Conservation (phyloP, 805 yeast genomes). For the Ogataea nakhonphanomensis region DNA sequence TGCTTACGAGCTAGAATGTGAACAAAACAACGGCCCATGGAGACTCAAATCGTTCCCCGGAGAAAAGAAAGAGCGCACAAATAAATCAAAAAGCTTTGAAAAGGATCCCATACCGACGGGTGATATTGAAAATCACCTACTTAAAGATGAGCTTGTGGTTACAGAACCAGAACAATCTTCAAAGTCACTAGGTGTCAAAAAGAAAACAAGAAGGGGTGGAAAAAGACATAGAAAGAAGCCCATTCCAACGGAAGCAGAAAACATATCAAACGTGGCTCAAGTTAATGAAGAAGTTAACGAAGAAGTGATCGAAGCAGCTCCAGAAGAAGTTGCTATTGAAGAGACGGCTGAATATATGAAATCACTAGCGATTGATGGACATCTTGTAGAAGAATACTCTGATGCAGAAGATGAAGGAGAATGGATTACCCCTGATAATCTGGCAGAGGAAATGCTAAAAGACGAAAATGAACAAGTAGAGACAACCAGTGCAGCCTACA, state of each 20-base stretch:
- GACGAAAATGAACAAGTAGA: constrained; percentile 63
- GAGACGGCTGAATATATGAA: background rate
- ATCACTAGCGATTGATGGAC: constrained; percentile 13
- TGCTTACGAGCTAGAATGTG: constrained; percentile 81
- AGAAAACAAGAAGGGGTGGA: constrained; percentile 60
- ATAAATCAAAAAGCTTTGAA: constrained; percentile 5
- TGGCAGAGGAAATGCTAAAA: constrained; percentile 63
- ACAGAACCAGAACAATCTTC: constrained; percentile 1
- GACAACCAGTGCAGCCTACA: constrained; percentile 29
- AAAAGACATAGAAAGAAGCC: constrained; percentile 57
- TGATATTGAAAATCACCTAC: constrained; percentile 7
- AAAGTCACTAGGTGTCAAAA: constrained; percentile 30
- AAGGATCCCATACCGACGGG: constrained; percentile 6
- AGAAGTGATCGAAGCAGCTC: background rate
- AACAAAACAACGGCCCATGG: constrained; percentile 64
- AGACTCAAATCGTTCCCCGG: constrained; percentile 74
- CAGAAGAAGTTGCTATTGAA: background rate
- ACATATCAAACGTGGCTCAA: constrained; percentile 7
- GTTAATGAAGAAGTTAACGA: constrained; percentile 12
- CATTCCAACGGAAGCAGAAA: constrained; percentile 2
- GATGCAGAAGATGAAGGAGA: constrained; percentile 79
- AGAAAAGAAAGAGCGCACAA: constrained; percentile 37
- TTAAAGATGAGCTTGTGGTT: constrained; percentile 5
- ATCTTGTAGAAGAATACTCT: constrained; percentile 43
- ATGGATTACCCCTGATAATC: constrained; percentile 91